These are phyloP conservation scores for Rutstroemia sydowiana DNA, from an alignment of 2,329 filamentous ascomycete genomes.

Conservation along the genomic window DNA sequence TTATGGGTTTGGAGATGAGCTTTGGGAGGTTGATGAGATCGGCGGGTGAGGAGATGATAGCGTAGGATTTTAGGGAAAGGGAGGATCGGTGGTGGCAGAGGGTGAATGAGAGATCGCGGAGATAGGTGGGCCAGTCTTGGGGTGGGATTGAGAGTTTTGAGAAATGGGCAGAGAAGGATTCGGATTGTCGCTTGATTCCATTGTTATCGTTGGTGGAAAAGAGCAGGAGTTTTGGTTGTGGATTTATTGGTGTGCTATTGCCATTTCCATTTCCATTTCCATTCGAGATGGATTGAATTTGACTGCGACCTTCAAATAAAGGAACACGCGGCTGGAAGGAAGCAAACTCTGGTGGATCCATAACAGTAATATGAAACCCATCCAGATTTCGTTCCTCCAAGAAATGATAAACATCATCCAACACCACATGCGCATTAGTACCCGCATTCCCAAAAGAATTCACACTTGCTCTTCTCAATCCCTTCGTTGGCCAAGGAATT, in stretches of 20 bases:
- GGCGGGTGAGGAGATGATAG: background rate
- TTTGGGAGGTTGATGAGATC: background rate
- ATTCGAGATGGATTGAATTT: background rate
- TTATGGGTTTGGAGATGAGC: background rate
- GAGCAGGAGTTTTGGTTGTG: background rate
- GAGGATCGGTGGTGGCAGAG: background rate
- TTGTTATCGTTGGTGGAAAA: background rate
- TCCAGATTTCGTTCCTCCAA: background rate
- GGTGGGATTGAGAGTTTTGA: background rate
- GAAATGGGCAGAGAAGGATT: background rate
- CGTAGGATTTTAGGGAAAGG: slow-evolving; percentile 4
- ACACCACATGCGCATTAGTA: slow-evolving; percentile 27
- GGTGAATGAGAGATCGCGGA: background rate
- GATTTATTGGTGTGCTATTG: background rate
- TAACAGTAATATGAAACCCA: background rate
- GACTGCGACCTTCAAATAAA: no score
- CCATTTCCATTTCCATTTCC: background rate
- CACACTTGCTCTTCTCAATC: slow-evolving; percentile 13
- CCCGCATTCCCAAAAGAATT: slow-evolving; percentile 37
- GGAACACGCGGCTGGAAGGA: no score
- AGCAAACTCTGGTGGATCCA: background rate
- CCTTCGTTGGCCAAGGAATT: slow-evolving; percentile 1
- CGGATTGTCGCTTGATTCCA: background rate
- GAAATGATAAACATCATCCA: slow-evolving; percentile 1
- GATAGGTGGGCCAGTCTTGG: background rate